Conservation (phyloP, 2,329 filamentous ascomycete genomes). For the Herpomyces periplanetae region DNA sequence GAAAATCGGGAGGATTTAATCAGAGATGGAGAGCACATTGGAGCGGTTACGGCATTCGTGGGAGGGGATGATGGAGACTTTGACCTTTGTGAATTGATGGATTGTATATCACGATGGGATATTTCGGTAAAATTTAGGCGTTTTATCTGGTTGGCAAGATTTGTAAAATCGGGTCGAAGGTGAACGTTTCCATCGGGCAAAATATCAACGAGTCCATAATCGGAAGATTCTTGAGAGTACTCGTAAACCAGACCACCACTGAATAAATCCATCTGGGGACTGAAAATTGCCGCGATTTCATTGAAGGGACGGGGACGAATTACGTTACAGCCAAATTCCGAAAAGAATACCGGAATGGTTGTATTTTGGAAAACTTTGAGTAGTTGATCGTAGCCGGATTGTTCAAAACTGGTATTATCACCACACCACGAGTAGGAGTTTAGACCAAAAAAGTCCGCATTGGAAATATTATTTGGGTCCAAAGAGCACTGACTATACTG, state of each 20-base stretch:
- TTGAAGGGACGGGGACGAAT: constrained; percentile 30
- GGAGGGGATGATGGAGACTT: no score
- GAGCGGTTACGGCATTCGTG: no score
- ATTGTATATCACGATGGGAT: no score
- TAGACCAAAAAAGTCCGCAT: constrained; percentile 32
- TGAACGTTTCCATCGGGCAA: no score
- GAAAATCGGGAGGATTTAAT: no score
- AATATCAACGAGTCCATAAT: no score
- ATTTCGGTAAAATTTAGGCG: no score
- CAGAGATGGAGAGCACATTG: no score
- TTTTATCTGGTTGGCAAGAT: no score
- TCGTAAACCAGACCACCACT: constrained; percentile 21
- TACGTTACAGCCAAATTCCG: constrained; percentile 40
- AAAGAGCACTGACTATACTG: constrained; percentile 29
- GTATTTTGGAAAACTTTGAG: constrained; percentile 21
- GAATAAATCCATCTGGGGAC: constrained; percentile 23
- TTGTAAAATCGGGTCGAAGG: no score
- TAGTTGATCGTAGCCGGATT: constrained; percentile 20
- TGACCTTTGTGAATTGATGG: no score
- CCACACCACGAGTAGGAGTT: constrained; percentile 41
- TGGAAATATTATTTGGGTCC: constrained; percentile 17
- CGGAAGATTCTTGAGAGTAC: constrained; percentile 10
- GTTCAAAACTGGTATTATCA: constrained; percentile 19
- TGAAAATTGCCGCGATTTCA: constrained; percentile 32
- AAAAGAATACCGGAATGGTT: constrained; percentile 39